Evolutionary conservation across 2,329 filamentous ascomycete species (phyloP), one percentile per base, ranked within the genome.

Genomic region (Davidsoniella eucalypti): DNA sequence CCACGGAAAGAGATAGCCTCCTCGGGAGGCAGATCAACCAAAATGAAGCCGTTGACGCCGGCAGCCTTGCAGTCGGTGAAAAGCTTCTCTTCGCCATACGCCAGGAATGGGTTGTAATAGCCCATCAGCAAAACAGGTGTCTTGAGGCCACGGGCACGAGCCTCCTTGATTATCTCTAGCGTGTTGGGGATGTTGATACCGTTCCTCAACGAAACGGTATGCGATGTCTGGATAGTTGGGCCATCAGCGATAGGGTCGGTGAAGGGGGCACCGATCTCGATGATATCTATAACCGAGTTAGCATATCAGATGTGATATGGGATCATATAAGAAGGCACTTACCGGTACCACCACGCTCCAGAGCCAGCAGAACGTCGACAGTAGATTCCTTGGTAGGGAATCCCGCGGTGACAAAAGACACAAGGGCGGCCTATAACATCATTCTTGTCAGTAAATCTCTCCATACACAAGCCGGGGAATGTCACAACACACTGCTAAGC

Each of bases 171-270:
- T 73, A 94, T 90, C 60, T 84, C 74, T 39, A 98, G 74, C 14
- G 85, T 84, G 48, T 76, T 79, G 57, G 76, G 71, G 55, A 94
- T 83, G 9, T 82, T 94, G 56, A 96, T 85, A 54, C 87, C 87
- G 70, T 98, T 90, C 59, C 80, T 69, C 43, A 98, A 78, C 38
- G 92, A 88, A 65, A 83, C 79, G 39, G 87, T 95, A 68, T 98
- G 98, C 56, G 92, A 79, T 55, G 80, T 92, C 69, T 98, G 92
- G 57, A 98, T 96, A 4, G 88, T 95, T 36, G 92, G 92, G 25
- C 92, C 92, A 66, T 98, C 92, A 58, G 90, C 92, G 66, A 96
- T 96, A 52, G 92, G 92, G 64, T 98, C 92, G 60, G 90, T 95
- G 69, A 98, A 98, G 48, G 92, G 92, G 51, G 94, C 80, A 55